Conservation (phyloP, 345 rosid species). For the Eutrema japonicum region DNA sequence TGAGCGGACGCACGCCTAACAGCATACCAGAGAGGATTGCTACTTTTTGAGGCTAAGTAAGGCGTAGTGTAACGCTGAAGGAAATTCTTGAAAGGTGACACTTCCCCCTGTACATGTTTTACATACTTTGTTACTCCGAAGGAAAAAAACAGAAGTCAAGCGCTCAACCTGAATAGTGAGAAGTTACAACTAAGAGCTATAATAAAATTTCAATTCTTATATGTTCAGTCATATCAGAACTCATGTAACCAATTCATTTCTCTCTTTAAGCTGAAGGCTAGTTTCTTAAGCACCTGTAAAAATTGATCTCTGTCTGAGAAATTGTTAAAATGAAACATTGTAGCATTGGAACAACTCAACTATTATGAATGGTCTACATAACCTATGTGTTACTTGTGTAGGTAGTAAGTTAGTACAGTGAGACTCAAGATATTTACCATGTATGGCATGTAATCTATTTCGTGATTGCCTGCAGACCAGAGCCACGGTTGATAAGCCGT, state of each 20-base stretch:
- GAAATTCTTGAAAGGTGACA: slow-evolving; percentile 77
- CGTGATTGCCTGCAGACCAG: slow-evolving; percentile 96
- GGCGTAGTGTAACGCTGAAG: slow-evolving; percentile 89
- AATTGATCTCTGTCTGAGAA: slow-evolving; percentile 1
- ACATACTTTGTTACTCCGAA: slow-evolving; percentile 13
- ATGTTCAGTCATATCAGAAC: background rate
- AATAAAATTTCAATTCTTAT: slow-evolving; percentile 5
- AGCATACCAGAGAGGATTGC: slow-evolving; percentile 86
- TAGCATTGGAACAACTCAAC: background rate
- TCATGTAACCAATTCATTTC: slow-evolving; percentile 8
- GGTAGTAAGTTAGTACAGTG: slow-evolving; percentile 4
- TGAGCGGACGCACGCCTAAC: slow-evolving; percentile 93
- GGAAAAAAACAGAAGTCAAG: background rate
- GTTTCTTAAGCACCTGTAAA: background rate
- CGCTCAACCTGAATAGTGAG: background rate
- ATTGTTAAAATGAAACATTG: background rate
- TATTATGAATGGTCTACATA: background rate
- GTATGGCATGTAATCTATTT: slow-evolving; percentile 86
- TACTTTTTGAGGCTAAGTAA: slow-evolving; percentile 76
- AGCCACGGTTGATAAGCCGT: slow-evolving; percentile 96
- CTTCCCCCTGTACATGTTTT: slow-evolving; percentile 62
- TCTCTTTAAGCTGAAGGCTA: slow-evolving; percentile 1
- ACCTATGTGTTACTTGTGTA: background rate
- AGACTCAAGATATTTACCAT: slow-evolving; percentile 58
- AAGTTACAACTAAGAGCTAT: slow-evolving; percentile 2